Percentiles rank a stretch among this genome's conserved stretches.
Evolutionary conservation across 2,329 filamentous ascomycete genomes (phyloP).

Genomic region (Sclerotinia nivalis): DNA sequence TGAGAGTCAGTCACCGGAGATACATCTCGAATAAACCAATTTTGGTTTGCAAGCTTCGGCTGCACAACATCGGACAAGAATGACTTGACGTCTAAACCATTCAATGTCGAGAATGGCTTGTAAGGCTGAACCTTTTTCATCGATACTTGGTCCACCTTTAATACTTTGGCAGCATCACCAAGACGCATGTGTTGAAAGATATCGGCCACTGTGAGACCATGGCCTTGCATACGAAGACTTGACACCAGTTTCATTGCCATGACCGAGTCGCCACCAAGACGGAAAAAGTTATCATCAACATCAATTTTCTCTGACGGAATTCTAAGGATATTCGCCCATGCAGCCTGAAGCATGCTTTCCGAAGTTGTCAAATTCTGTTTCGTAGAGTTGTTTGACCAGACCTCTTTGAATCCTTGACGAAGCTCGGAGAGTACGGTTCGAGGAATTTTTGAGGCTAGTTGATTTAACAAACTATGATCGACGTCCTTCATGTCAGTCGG

Average conservation of each 20-base stretch:
- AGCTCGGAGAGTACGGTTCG: slow-evolving; percentile 29
- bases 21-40: slow-evolving; percentile 45
- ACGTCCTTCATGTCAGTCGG: slow-evolving; percentile 37
- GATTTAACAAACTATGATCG: slow-evolving; percentile 40
- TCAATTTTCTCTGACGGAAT: slow-evolving; percentile 38
- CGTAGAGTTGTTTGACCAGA: slow-evolving; percentile 41
- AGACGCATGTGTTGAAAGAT: slow-evolving; percentile 43
- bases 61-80: slow-evolving; percentile 44
- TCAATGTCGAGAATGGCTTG: slow-evolving; percentile 44
- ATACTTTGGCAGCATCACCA: slow-evolving; percentile 15
- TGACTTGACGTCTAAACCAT: slow-evolving; percentile 36
- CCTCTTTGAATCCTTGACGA: slow-evolving; percentile 36
- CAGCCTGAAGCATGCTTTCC: slow-evolving; percentile 42
- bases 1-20: slow-evolving; percentile 46
- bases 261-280: slow-evolving; percentile 44
- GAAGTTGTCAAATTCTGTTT: slow-evolving; percentile 36
- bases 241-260: slow-evolving; percentile 50
- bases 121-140: slow-evolving; percentile 35
- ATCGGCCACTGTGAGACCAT: slow-evolving; percentile 47
- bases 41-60: slow-evolving; percentile 43
- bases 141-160: slow-evolving; percentile 39
- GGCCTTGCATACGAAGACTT: slow-evolving; percentile 31
- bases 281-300: slow-evolving; percentile 45
- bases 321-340: slow-evolving; percentile 40
- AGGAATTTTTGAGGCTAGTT: not conserved